Base-by-base conservation (phyloP, 2,329 filamentous ascomycete genomes). In the Corinectria fuckeliana region DNA sequence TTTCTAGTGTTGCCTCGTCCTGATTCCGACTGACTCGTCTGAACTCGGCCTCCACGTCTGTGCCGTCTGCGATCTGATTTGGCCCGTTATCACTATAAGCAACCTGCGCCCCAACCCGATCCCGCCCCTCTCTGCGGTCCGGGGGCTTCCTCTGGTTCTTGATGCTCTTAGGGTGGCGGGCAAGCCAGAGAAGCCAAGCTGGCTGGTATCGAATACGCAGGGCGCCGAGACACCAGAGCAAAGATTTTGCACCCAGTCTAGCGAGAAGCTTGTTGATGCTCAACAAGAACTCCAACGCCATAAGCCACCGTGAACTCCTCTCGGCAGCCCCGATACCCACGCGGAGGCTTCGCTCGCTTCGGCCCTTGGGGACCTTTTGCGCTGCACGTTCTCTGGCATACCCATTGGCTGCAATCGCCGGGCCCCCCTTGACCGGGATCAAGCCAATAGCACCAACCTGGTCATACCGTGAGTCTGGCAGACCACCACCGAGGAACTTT, bases 21-120 rank as follows among this genome's bases (percentile, higher is more conserved):
- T 76, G 72, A 53, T 72, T 70, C 11, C 66, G 66, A 6, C 74
- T 55, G 48, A 87, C 82, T 53, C 85, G 85, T 65, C 91, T 86
- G 66, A 93, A 88, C 72, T 95, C 91, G 1, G 80, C 82, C 75
- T 97, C 94, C 2, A 97, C 88, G 69, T 98, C 93, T 25, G 92
- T 85, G 32, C 88, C 81, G 30, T 89, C 83, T 62, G 85, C 81
- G 18, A 80, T 81, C 2, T 88, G 85, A 23, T 89, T 76, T 21
- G 80, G 77, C 26, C 86, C 75, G 59, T 81, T 78, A 4, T 83
- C 85, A 41, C 85, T 56, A 20, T 54, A 51, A 4, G 36, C 42
- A 8, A 56, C 57, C 20, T 50, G 41, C 8, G 54, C 30, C n/a
- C 56, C 25, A 28, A 44, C 59, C 10, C 54, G 54, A 18, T 41